Evolutionary conservation across 1,284 basidiomycete genomes (phyloP), one percentile per base, ranked within the genome.

Genomic region (Cerrena zonata): DNA sequence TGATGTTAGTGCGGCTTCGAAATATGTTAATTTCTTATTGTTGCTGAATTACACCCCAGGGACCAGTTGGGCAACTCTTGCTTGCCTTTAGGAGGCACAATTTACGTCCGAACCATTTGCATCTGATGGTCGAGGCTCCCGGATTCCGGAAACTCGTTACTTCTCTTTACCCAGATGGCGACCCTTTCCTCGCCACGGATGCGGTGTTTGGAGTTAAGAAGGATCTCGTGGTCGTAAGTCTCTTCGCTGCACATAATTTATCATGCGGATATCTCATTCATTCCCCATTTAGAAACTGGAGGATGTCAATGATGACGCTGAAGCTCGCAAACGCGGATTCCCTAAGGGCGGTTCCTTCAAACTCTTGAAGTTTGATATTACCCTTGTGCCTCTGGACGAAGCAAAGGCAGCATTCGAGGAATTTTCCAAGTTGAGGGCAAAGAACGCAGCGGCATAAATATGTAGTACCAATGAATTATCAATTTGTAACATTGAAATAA

Each of bases 131-230:
- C 54, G 69, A 82, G 50, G 84, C 78, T 1, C 74, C 79, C 5
- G 89, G 89, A 22, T 91, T 76, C 64, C 83, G 82, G 62, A 82
- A 78, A 50, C 78, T 94, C 38, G 71, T 76, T 19, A 92, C 91
- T 0, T 80, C 89, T 1, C 63, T 91, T 11, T 94, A 89, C 66
- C 81, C 86, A 19, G 77, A 83, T 51, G 84, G 80, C 15, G 87
- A 91, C 58, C 65, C 71, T 2, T 91, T 78, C 58, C 57, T 90
- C 15, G 65, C 67, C 12, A 88, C 79, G 52, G 90, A 91, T 60
- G 73, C 77, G 2, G 89, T 91, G 1, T 92, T 92, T 63, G 89
- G 89, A 12, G 88, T 88, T 12, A 89, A 86, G 65, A 76, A 77
- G 49, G 85, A 75, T 4, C 66, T 80, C 5, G 70, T 79, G 15